These are phyloP conservation scores for Wickerhamiella sergipiensis DNA, from an alignment of 805 yeast species.

Conservation along the genomic window DNA sequence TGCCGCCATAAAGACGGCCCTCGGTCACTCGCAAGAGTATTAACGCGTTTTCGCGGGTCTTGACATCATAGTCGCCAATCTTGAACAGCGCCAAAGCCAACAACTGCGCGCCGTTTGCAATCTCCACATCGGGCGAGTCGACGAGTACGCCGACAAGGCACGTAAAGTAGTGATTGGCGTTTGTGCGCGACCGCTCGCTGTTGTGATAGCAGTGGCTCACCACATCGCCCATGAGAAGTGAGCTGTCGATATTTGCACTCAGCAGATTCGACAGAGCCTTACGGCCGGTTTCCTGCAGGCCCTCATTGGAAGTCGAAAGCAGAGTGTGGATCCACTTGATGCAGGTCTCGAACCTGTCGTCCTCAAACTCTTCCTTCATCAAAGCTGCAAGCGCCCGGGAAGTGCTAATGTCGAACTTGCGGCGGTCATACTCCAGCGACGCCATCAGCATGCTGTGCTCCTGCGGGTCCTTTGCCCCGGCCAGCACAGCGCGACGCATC, in stretches of 20 bases:
- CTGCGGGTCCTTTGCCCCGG: conserved; percentile 22
- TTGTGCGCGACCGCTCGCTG: conserved; percentile 28
- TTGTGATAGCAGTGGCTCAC: conserved; percentile 57
- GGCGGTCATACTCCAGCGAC: conserved; percentile 57
- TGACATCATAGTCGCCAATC: conserved; percentile 56
- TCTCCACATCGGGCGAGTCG: conserved; percentile 34
- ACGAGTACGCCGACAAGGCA: conserved; percentile 55
- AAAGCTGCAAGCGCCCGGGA: conserved; percentile 75
- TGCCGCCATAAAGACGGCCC: conserved; percentile 38
- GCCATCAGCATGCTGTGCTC: conserved; percentile 15
- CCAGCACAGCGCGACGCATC: conserved; percentile 29
- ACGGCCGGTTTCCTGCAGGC: conserved; percentile 50
- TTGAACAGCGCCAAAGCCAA: conserved; percentile 67
- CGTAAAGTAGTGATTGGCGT: conserved; percentile 56
- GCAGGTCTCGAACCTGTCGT: background rate
- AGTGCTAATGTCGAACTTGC: conserved; percentile 54
- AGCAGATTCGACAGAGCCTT: conserved; percentile 60
- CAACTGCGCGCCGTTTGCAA: conserved; percentile 21
- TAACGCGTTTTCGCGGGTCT: conserved; percentile 60
- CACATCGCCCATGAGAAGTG: conserved; percentile 41
- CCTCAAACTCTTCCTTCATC: conserved; percentile 37
- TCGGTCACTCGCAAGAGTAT: conserved; percentile 58
- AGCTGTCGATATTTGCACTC: conserved; percentile 40
- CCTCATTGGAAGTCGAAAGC: conserved; percentile 40
- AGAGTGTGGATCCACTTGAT: conserved; percentile 73